Conservation (phyloP, 176 grass and related monocot genomes). For the Rhynchospora breviuscula region DNA sequence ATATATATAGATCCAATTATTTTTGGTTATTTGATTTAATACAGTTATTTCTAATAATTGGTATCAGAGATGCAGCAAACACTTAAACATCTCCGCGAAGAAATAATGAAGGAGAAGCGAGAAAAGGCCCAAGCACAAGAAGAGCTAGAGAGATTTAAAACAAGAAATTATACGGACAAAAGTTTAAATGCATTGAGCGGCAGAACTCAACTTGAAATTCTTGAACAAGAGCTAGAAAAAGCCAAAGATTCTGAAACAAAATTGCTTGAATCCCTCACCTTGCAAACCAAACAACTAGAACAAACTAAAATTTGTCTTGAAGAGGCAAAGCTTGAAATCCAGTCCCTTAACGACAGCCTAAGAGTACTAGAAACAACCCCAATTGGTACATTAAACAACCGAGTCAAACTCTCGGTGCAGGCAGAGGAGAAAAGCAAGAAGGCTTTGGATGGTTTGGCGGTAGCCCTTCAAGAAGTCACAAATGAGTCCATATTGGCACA, state of each 20-base stretch:
- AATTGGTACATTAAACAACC: not conserved
- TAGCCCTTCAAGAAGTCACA: constrained; percentile 77
- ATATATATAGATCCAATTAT: not conserved
- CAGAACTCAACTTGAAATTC: constrained; percentile 32
- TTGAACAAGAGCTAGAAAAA: constrained; percentile 43
- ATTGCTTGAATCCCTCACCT: constrained; percentile 67
- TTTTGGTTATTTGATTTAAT: not conserved
- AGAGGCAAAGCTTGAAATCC: constrained; percentile 53
- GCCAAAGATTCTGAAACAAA: constrained; percentile 57
- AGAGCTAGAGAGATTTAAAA: constrained; percentile 55
- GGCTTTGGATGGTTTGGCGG: constrained; percentile 70
- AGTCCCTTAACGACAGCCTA: constrained; percentile 20
- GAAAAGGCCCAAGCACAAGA: constrained; percentile 50
- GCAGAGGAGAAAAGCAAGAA: constrained; percentile 84
- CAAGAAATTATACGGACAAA: constrained; percentile 32
- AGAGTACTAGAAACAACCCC: constrained; percentile 24
- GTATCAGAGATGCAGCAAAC: constrained; percentile 35
- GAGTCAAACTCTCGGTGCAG: constrained; percentile 27
- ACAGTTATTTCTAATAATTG: not conserved
- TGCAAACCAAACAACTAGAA: constrained; percentile 88
- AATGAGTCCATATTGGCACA: constrained; percentile 37
- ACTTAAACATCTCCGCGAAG: constrained; percentile 50
- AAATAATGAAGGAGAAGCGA: constrained; percentile 48
- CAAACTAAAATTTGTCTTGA: constrained; percentile 78
- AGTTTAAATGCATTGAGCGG: constrained; percentile 9